Base-by-base conservation (phyloP, 139 green algal species). In the Protoeuglena noctilucae region DNA sequence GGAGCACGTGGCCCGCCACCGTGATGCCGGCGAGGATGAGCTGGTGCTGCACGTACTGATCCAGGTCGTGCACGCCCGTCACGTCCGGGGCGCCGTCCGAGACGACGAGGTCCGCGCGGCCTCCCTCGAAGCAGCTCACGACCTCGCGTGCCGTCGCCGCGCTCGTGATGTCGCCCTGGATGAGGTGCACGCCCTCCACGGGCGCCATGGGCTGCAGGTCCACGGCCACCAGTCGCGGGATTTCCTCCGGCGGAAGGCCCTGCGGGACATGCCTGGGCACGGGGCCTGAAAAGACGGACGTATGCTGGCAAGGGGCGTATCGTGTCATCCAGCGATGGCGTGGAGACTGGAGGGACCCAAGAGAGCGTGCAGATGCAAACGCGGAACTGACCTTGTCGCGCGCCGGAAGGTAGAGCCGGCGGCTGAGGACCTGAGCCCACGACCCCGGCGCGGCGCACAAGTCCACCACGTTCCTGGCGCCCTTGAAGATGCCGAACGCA, bases 161-260 rank as follows among this genome's bases (percentile, higher is more conserved):
- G 19, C 66, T 79, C 34, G 86, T 95, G 68, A 96, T 96, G 72
- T 96, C 85, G 2, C 87, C 87, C 68, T 94, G 89, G 25, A 99
- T 82, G 63, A 90, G 75, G 0, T 65, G 76, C 3, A 99, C 81
- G 0, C 91, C 91, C 57, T 95, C 91, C 5, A 99, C 82, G 21
- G 91, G 82, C 7, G 88, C 91, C 91, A 98, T 98, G 29, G 91
- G 91, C 75, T 99, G 86, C 53, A 99, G 66, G 67, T 98, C 91
- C 9, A 98, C 83, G 2, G 90, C 81, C 30, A 98, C 87, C 40
- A 98, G 89, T 41, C 83, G 80, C n/a, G 90, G 88, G 1, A 74
- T 64, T 18, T 76, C 54, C 26, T 49, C 41, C 28, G 48, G n/a
- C n/a, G n/a, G n/a, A n/a, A n/a, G n/a, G 23, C 21, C 41, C 58